A percentile compares a stretch with the other conserved stretches of the same genome.
Evolutionary conservation across 495 filamentous ascomycete genomes (phyloP).

Genomic region (Podospora pseudoanserina): DNA sequence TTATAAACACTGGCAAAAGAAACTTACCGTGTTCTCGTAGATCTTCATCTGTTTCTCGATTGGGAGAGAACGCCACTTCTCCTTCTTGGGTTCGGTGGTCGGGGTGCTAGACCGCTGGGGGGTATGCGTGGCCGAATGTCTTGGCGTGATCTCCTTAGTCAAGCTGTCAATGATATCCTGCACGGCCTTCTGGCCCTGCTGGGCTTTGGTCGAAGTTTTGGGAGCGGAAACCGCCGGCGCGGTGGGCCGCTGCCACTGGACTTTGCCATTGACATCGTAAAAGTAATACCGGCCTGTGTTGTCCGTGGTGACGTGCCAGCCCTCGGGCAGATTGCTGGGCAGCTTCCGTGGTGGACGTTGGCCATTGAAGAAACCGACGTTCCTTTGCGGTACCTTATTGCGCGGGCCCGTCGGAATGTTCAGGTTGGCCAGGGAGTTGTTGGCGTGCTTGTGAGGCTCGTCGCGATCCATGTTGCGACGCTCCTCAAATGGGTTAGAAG

Average conservation of each 20-base stretch:
- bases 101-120: slow-evolving; percentile 61
- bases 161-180: slow-evolving; percentile 85
- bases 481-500: slow-evolving; percentile 56
- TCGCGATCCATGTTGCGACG: slow-evolving; percentile 64
- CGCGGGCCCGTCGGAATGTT: slow-evolving; percentile 61
- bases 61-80: slow-evolving; percentile 76
- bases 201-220: slow-evolving; percentile 60
- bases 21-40: slow-evolving; percentile 82
- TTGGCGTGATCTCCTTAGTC: slow-evolving; percentile 56
- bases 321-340: slow-evolving; percentile 61
- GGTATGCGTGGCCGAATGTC: slow-evolving; percentile 52
- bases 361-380: slow-evolving; percentile 53
- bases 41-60: slow-evolving; percentile 88
- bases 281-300: slow-evolving; percentile 69
- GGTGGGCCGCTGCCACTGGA: slow-evolving; percentile 76
- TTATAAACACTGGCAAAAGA: neutral
- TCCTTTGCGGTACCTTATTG: slow-evolving; percentile 60
- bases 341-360: slow-evolving; percentile 56
- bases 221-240: slow-evolving; percentile 60
- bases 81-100: slow-evolving; percentile 62
- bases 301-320: slow-evolving; percentile 73
- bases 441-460: slow-evolving; percentile 37
- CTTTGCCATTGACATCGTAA: slow-evolving; percentile 68
- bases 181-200: slow-evolving; percentile 51
- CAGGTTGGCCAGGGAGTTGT: slow-evolving; percentile 36